Percentiles rank a stretch among this genome's conserved stretches.
These are phyloP conservation scores for Exophiala bonariae DNA, from an alignment of 2,329 filamentous ascomycete genomes.

Conservation along the genomic window DNA sequence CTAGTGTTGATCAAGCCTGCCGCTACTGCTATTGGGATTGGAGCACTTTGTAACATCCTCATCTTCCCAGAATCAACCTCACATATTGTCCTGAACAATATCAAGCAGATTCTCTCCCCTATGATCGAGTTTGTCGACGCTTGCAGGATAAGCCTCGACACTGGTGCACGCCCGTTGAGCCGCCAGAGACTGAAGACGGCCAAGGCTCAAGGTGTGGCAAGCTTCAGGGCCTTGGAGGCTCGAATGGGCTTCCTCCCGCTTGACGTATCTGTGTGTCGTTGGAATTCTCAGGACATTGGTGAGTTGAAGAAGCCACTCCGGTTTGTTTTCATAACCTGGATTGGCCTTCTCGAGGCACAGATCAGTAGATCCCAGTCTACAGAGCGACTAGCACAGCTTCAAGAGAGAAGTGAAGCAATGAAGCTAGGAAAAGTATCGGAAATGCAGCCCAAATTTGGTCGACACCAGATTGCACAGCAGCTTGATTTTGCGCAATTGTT, in stretches of 20 bases:
- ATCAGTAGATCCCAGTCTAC: slow-evolving; percentile 30
- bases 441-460: slow-evolving; percentile 25
- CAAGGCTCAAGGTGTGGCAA: slow-evolving; percentile 34
- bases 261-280: slow-evolving; percentile 48
- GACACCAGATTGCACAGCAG: slow-evolving; percentile 36
- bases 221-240: slow-evolving; percentile 42
- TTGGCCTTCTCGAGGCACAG: slow-evolving; percentile 47
- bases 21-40: slow-evolving; percentile 48
- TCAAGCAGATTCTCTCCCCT: slow-evolving; percentile 33
- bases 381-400: neutral
- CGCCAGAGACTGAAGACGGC: slow-evolving; percentile 32
- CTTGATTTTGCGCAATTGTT: slow-evolving; percentile 39
- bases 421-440: neutral
- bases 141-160: slow-evolving; percentile 6
- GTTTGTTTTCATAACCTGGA: slow-evolving; percentile 34
- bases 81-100: slow-evolving; percentile 40
- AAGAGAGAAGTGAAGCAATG: neutral
- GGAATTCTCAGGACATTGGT: slow-evolving; percentile 47
- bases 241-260: slow-evolving; percentile 46
- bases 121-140: slow-evolving; percentile 30
- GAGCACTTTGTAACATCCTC: slow-evolving; percentile 44
- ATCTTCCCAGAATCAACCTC: slow-evolving; percentile 54
- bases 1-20: slow-evolving; percentile 46
- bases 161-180: slow-evolving; percentile 26
- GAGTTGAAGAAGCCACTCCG: slow-evolving; percentile 39